A percentile compares a stretch with the other conserved stretches of the same genome.
phyloP scores from a whole-genome alignment of 805 yeast genomes.

The Spencermartinsiella europaea region DNA sequence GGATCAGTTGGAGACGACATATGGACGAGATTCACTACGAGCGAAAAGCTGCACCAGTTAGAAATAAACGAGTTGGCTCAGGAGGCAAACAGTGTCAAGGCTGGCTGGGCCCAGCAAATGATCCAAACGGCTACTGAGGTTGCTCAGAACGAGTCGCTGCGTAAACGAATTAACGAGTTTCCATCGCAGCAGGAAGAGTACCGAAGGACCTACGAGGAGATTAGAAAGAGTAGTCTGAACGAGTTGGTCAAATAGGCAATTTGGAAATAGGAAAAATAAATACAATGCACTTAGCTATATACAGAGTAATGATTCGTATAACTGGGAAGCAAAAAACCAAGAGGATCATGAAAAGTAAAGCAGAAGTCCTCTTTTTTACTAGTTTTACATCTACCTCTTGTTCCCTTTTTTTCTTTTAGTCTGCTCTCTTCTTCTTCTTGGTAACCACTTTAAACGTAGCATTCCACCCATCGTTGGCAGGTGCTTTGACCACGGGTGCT shows the following conservation, averaged over 20 bases:
- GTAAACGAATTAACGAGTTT: conserved; percentile 55
- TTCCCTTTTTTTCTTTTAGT: background rate
- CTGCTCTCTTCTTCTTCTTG: conserved; percentile 49
- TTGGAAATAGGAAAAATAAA: conserved; percentile 1
- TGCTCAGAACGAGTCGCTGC: conserved; percentile 84
- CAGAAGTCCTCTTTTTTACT: too few relatives aligned
- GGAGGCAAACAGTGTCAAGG: conserved; percentile 68
- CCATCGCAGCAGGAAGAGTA: conserved; percentile 20
- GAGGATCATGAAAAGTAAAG: too few relatives aligned
- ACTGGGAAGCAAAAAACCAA: too few relatives aligned
- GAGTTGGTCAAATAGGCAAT: conserved; percentile 10
- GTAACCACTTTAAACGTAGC: conserved; percentile 55
- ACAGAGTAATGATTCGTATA: too few relatives aligned
- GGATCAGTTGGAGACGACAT: conserved; percentile 91
- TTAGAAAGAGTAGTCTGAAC: conserved; percentile 11
- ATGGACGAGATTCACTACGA: conserved; percentile 72
- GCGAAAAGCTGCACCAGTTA: conserved; percentile 69
- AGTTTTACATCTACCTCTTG: background rate
- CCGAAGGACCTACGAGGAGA: conserved; percentile 17
- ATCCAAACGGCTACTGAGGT: conserved; percentile 82
- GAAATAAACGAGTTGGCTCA: conserved; percentile 71
- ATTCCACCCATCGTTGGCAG: conserved; percentile 34
- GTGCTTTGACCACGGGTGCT: conserved; percentile 25
- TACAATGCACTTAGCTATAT: too few relatives aligned
- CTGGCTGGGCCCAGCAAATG: conserved; percentile 75